Conservation (phyloP, 176 grass and related monocot genomes). For the Lolium multiflorum region DNA sequence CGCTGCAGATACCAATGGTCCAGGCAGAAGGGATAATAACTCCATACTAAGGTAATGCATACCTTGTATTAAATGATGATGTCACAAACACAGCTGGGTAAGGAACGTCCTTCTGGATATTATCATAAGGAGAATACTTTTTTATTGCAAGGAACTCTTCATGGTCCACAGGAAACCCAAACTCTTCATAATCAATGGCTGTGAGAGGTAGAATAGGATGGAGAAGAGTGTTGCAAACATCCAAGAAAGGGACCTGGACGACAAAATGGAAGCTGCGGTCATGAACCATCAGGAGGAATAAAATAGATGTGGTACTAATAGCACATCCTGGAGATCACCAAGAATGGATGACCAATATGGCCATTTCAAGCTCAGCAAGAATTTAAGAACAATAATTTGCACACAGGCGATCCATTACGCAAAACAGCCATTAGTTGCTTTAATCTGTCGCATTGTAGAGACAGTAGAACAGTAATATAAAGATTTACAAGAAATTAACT, state of each 20-base stretch:
- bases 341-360: neutral
- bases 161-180: conserved; percentile 84
- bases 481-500: neutral
- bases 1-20: conserved; percentile 12
- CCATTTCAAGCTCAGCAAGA: neutral
- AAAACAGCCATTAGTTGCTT: conserved; percentile 11
- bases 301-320: conserved; percentile 26
- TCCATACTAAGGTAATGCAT: conserved; percentile 10
- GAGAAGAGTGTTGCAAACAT: conserved; percentile 91
- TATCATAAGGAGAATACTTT: conserved; percentile 95
- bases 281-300: conserved; percentile 10
- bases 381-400: neutral
- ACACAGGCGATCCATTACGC: neutral
- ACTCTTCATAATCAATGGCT: conserved; percentile 94
- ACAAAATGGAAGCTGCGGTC: conserved; percentile 23
- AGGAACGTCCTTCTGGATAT: conserved; percentile 83
- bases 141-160: conserved; percentile 93
- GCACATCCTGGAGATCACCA: neutral
- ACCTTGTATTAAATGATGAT: conserved; percentile 91
- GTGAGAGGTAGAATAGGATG: conserved; percentile 90
- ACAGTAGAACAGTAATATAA: neutral
- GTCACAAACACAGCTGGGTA: conserved; percentile 94
- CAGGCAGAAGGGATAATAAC: neutral
- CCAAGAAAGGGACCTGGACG: conserved; percentile 89
- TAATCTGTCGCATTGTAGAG: neutral